Evolutionary conservation across 805 yeast species (phyloP).

Genomic region (Metschnikowia cubensis): DNA sequence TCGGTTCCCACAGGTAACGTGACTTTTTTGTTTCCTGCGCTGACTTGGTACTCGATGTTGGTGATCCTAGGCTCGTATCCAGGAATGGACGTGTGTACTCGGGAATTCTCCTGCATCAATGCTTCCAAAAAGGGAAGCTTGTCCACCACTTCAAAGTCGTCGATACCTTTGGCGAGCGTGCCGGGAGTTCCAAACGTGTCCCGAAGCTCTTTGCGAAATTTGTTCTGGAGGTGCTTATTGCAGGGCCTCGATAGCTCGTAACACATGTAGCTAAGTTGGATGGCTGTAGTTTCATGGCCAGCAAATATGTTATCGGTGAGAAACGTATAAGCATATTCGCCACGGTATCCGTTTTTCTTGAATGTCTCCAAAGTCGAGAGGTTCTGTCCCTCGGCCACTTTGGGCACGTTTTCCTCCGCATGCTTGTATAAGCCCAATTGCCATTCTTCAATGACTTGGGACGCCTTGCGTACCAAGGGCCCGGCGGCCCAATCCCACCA

Average conservation of each 20-base stretch:
- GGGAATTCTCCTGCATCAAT: slow-evolving; percentile 53
- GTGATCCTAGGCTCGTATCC: slow-evolving; percentile 64
- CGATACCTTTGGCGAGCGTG: slow-evolving; percentile 18
- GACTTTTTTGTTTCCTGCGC: slow-evolving; percentile 10
- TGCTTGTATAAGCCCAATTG: slow-evolving; percentile 30
- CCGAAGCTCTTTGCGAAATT: slow-evolving; percentile 45
- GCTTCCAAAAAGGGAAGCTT: slow-evolving; percentile 57
- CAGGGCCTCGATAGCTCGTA: slow-evolving; percentile 56
- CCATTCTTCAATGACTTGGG: slow-evolving; percentile 45
- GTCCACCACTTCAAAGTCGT: slow-evolving; percentile 44
- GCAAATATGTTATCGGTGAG: slow-evolving; percentile 66
- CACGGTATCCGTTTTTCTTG: slow-evolving; percentile 28
- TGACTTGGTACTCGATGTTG: slow-evolving; percentile 26
- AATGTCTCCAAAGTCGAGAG: slow-evolving; percentile 33
- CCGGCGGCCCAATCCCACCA: slow-evolving; percentile 50
- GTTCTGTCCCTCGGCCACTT: slow-evolving; percentile 16
- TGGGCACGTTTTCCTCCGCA: slow-evolving; percentile 33
- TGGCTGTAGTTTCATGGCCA: slow-evolving; percentile 62
- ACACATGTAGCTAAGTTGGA: slow-evolving; percentile 47
- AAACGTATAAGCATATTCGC: slow-evolving; percentile 36
- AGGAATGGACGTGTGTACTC: slow-evolving; percentile 69
- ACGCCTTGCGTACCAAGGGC: slow-evolving; percentile 33
- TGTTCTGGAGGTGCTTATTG: slow-evolving; percentile 42
- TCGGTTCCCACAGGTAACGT: slow-evolving; percentile 50
- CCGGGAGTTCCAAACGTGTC: slow-evolving; percentile 30